Conservation (phyloP, 306 rosid species). For the Fagus crenata region DNA sequence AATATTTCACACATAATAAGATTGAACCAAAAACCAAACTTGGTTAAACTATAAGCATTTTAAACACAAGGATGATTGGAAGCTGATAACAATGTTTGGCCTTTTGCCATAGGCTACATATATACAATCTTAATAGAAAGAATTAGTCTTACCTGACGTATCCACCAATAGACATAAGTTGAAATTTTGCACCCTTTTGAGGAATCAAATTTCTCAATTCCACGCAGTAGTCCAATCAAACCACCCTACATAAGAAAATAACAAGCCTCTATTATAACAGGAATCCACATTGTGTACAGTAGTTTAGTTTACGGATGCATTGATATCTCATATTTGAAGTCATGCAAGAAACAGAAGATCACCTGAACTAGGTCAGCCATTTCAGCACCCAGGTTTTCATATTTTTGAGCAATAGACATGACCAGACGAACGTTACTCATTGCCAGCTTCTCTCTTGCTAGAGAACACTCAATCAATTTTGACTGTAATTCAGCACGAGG, state of each 20-base stretch:
- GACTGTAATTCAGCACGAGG: constrained; percentile 62
- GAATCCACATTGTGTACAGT: constrained; percentile 12
- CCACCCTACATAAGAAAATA: constrained; percentile 67
- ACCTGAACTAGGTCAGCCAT: constrained; percentile 99
- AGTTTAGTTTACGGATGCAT: constrained; percentile 10
- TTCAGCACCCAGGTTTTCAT: constrained; percentile 88
- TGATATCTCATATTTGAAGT: constrained; percentile 5
- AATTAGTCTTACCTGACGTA: constrained; percentile 76
- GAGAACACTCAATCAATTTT: constrained; percentile 61
- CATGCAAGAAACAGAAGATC: constrained; percentile 14
- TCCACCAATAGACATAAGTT: constrained; percentile 99
- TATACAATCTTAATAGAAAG: constrained; percentile 14
- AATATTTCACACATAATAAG: neutral
- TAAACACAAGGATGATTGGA: neutral
- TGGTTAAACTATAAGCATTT: neutral
- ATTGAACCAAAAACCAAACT: neutral
- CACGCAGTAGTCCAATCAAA: constrained; percentile 87
- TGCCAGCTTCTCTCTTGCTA: constrained; percentile 89
- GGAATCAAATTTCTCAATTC: constrained; percentile 94
- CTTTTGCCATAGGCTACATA: constrained; percentile 2
- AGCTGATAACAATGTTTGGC: constrained; percentile 7
- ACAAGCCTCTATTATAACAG: constrained; percentile 8
- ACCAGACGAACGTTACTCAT: constrained; percentile 97
- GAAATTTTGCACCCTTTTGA: constrained; percentile 93
- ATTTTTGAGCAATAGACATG: constrained; percentile 90